Evolutionary conservation across 2,329 filamentous ascomycete species (phyloP).

Genomic region (Nemania abortiva): DNA sequence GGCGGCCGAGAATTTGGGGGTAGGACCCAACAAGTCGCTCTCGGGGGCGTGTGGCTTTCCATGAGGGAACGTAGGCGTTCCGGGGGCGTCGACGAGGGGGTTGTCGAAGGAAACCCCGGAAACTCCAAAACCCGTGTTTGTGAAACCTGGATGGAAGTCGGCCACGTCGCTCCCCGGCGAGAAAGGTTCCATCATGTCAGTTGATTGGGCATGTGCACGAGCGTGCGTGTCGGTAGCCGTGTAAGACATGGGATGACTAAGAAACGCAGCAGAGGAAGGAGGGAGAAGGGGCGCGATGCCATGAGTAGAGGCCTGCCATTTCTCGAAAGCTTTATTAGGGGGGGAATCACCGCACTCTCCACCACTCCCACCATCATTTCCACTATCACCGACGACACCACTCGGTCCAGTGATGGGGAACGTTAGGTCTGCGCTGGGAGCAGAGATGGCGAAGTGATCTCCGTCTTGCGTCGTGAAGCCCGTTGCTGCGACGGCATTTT

Average conservation of each 20-base stretch:
- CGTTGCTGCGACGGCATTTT: constrained; percentile 18
- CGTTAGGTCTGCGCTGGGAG: constrained; percentile 11
- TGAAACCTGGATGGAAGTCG: constrained; percentile 32
- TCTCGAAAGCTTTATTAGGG: constrained; percentile 24
- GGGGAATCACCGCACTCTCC: constrained; percentile 3
- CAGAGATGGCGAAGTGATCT: constrained; percentile 16
- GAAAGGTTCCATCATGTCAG: constrained; percentile 23
- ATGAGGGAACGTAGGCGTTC: constrained; percentile 15
- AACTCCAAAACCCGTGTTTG: constrained; percentile 22
- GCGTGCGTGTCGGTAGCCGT: constrained; percentile 28
- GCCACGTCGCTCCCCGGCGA: constrained; percentile 20
- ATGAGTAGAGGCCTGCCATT: constrained; percentile 23
- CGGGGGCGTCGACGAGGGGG: constrained; percentile 19
- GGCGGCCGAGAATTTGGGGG: constrained; percentile 5
- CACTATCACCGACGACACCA: constrained; percentile 13
- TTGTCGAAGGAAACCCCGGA: constrained; percentile 23
- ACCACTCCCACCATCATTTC: constrained; percentile 2
- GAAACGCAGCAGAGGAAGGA: constrained; percentile 17
- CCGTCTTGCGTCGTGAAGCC: constrained; percentile 21
- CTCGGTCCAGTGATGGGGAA: constrained; percentile 20
- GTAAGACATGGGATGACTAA: constrained; percentile 33
- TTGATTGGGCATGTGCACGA: constrained; percentile 18
- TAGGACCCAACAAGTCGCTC: constrained; percentile 6
- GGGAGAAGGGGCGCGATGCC: constrained; percentile 5
- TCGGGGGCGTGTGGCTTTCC: constrained; percentile 7